Evolutionary conservation across 345 rosid genomes (phyloP).

Genomic region (Eucalyptus leucophloia): DNA sequence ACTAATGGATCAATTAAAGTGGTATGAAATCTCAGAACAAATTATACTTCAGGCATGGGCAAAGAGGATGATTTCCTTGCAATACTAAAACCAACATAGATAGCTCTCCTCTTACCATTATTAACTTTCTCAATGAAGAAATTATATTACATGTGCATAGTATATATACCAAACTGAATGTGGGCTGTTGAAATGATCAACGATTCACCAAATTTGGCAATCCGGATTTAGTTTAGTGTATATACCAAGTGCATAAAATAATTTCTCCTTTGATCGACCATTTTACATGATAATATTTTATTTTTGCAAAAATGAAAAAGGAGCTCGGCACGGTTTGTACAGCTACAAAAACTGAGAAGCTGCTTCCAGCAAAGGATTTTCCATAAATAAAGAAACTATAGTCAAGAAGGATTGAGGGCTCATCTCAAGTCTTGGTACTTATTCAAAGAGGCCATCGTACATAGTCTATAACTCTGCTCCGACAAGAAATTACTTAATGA

Average conservation of each 20-base stretch:
- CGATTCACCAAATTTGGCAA: neutral
- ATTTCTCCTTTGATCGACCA: neutral
- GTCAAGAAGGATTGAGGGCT: neutral
- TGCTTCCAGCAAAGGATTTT: neutral
- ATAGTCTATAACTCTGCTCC: neutral
- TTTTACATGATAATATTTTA: too few relatives aligned
- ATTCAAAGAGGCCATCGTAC: neutral
- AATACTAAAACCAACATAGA: neutral
- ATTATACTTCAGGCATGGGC: neutral
- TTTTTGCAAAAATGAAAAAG: neutral
- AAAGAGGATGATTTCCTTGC: neutral
- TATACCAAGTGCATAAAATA: fast-evolving
- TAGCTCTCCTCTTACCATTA: neutral
- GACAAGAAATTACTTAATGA: neutral
- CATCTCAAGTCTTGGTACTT: neutral
- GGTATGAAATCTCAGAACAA: neutral
- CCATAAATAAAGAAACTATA: neutral
- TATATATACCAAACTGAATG: neutral
- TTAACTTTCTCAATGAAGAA: fast-evolving
- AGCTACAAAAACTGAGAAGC: fast-evolving
- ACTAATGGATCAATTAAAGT: neutral
- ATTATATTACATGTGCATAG: neutral
- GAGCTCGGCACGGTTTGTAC: neutral
- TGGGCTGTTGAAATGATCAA: neutral
- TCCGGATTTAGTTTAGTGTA: neutral